Conservation (phyloP, 2,329 filamentous ascomycete species). For the Alternaria longipes region DNA sequence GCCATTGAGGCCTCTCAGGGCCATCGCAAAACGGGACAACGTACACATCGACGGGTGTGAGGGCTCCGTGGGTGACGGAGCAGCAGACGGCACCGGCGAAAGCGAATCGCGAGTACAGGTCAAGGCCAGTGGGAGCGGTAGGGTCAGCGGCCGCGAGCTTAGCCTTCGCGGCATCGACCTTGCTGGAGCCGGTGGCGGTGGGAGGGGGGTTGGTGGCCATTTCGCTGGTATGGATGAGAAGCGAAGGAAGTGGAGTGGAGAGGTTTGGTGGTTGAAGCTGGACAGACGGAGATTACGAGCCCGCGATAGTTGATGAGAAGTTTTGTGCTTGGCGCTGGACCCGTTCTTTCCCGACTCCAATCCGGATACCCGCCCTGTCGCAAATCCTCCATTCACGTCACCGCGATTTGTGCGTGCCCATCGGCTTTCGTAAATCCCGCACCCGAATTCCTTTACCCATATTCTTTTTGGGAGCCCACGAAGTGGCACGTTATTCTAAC, state of each 20-base stretch:
- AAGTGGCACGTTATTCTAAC: background rate
- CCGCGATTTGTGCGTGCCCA: conserved; percentile 19
- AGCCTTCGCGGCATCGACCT: conserved; percentile 63
- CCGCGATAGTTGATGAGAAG: conserved; percentile 26
- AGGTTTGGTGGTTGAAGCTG: conserved; percentile 28
- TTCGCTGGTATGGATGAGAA: conserved; percentile 25
- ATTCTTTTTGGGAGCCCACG: background rate
- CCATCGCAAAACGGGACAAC: conserved; percentile 55
- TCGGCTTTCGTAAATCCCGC: conserved; percentile 20
- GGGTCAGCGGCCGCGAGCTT: conserved; percentile 57
- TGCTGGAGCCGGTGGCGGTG: conserved; percentile 60
- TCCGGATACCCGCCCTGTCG: conserved; percentile 22
- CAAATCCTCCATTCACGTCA: conserved; percentile 25
- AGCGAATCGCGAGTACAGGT: conserved; percentile 94
- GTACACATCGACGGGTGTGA: conserved; percentile 99
- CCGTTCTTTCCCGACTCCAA: conserved; percentile 25
- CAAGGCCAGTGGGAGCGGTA: conserved; percentile 68
- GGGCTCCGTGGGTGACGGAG: conserved; percentile 93
- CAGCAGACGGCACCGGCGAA: conserved; percentile 98
- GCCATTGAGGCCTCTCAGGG: conserved; percentile 38
- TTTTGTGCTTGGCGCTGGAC: conserved; percentile 28
- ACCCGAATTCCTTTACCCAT: background rate
- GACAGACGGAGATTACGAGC: conserved; percentile 31
- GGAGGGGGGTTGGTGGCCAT: conserved; percentile 54
- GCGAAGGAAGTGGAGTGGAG: conserved; percentile 43